Percentiles rank a stretch among this genome's conserved stretches.
Evolutionary conservation across 2,329 filamentous ascomycete genomes (phyloP).

Genomic region (Trichoderma brevicompactum): DNA sequence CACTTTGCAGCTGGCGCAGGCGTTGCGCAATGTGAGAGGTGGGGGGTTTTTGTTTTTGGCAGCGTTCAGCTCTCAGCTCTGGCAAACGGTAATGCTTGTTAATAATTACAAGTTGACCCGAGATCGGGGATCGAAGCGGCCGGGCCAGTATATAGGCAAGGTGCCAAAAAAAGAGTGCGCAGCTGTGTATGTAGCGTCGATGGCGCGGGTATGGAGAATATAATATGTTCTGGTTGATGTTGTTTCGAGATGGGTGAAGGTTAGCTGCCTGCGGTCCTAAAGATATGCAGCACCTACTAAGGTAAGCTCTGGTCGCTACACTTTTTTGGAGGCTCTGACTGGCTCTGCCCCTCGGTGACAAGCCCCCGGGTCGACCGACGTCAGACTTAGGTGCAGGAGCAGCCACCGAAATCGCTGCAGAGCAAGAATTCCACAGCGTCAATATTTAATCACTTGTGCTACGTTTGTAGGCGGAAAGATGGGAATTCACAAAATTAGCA

Average conservation of each 20-base stretch:
- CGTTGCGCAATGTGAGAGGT: constrained; percentile 18
- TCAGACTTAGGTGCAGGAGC: constrained; percentile 28
- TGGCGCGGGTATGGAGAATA: neutral
- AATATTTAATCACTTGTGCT: neutral
- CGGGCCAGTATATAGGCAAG: neutral
- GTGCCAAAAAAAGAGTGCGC: neutral
- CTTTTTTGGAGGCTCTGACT: neutral
- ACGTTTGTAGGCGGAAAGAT: neutral
- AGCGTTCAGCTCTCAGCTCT: neutral
- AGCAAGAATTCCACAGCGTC: neutral
- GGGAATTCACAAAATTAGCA: neutral
- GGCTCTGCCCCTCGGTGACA: constrained; percentile 34
- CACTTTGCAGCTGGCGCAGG: neutral
- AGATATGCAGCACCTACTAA: neutral
- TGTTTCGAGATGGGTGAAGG: neutral
- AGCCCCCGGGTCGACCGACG: constrained; percentile 30
- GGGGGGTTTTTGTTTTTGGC: constrained; percentile 1
- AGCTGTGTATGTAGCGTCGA: neutral
- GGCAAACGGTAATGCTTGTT: neutral
- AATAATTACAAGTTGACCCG: neutral
- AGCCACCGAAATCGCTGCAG: neutral
- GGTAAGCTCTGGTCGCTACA: neutral
- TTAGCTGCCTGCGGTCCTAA: neutral
- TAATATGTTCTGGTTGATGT: constrained; percentile 9
- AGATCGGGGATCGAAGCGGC: neutral